Base-by-base conservation (phyloP, 805 yeast species). In the Candida pseudofarinosa region DNA sequence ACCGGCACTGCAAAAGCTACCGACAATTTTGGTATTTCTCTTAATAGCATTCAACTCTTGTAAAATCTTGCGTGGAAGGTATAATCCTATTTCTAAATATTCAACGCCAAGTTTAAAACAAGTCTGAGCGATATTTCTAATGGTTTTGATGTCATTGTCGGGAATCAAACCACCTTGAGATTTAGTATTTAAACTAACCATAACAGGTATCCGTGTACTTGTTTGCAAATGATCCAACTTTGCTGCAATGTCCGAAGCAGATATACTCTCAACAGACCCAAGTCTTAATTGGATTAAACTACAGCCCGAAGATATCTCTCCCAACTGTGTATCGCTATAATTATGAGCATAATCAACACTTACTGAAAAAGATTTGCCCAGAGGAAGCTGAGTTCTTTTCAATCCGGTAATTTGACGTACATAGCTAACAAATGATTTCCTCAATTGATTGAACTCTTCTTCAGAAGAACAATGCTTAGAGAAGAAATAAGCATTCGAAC, bases 91-190 rank as follows among this genome's bases (percentile, higher is more conserved):
- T 53, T 90, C 96, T 52, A 90, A 76, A 56, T 70, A 89, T 47
- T 83, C 91, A 46, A 88, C 80, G 39, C 95, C 96, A 46, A 84
- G 65, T 59, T 80, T 84, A 59, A 85, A 72, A 2, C 89, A 97
- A 43, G 84, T 65, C 31, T 61, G 54, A 40, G 79, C 70, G 44
- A 89, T 73, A 13, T 63, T 58, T 46, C 70, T 74, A 44, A 87
- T 74, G 16, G 63, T 54, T 3, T 61, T 73, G 19, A 56, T 53
- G 12, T 77, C 79, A 6, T 67, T 67, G 55, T 85, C 88, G 1
- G 85, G 85, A 65, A 88, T 86, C 35, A 69, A 60, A 18, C 97
- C 97, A 38, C 97, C 97, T 65, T 89, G 96, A 3, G 81, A 67
- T 50, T 67, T 57, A 0, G 95, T 85, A 59, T 95, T 79, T 3